Evolutionary conservation across 2,329 filamentous ascomycete species (phyloP), one percentile per base, ranked within the genome.

Genomic region (Apiospora saccharicola): DNA sequence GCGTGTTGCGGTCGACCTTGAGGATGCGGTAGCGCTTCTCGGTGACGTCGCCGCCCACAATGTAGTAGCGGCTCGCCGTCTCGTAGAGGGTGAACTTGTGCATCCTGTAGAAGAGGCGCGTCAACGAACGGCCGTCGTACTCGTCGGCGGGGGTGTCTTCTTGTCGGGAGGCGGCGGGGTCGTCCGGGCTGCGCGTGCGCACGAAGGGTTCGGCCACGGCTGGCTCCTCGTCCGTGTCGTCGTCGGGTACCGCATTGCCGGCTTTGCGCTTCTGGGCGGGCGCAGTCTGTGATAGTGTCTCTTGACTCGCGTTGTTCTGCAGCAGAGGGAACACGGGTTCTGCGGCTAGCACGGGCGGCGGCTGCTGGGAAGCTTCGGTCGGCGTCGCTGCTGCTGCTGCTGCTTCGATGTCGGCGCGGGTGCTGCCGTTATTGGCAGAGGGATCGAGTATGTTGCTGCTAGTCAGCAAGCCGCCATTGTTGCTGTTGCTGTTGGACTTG

Each of bases 11-110:
- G 80, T 98, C 96, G 77, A 99, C 97, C 82, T 98, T 98, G 79
- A 99, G 85, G 72, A 99, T 94, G 70, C 95, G 91, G 82, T 96
- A 98, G 37, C 93, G 91, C 78, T 90, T 92, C 81, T 98, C 96
- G 76, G 94, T 92, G 71, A 98, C 90, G 80, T 99, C 96, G 70
- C 94, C 93, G 19, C 96, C 96, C 24, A 98, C 94, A 75, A 99
- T 92, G 81, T 98, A 99, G 82, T 96, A 99, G 70, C 94, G 90
- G 71, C 92, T 94, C 16, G 94, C 93, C 3, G 96, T 99, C 85
- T 99, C 96, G 82, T 99, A 98, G 30, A 99, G 85, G n/a, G 94
- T 96, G 82, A 98, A 98, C 79, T 96, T 97, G 85, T 98, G 95
- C 94, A 99, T 98, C 80, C 89, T 89, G 82, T 88, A 87, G 64